phyloP scores from a whole-genome alignment of 1,284 basidiomycete genomes.

The Trametes sp. region DNA sequence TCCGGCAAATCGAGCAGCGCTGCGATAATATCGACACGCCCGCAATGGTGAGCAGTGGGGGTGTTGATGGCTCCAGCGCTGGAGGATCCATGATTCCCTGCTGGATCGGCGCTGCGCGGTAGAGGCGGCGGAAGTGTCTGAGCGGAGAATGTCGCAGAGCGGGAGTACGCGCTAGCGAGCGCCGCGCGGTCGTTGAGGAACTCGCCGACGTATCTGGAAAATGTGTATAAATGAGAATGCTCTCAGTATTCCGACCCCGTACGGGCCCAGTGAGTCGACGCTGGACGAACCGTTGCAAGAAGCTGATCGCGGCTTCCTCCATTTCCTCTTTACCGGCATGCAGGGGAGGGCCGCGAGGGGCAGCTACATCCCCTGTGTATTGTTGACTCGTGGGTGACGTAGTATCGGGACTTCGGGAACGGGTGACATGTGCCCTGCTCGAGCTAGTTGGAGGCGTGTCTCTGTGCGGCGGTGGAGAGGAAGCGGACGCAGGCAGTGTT shows the following conservation, averaged over 20 bases:
- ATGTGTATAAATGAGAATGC: neutral
- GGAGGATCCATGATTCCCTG: too few relatives aligned
- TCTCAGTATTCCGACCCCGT: neutral
- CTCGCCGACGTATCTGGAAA: slow-evolving; percentile 33
- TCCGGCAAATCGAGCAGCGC: slow-evolving; percentile 35
- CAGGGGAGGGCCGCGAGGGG: too few relatives aligned
- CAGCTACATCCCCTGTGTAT: too few relatives aligned
- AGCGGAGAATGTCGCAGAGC: slow-evolving; percentile 32
- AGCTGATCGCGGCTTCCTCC: slow-evolving; percentile 31
- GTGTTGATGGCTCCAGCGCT: neutral
- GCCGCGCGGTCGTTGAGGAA: slow-evolving; percentile 36
- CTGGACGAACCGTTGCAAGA: slow-evolving; percentile 31
- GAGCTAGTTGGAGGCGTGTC: too few relatives aligned
- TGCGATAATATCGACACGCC: slow-evolving; percentile 30
- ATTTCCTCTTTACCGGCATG: slow-evolving; percentile 13
- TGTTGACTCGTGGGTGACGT: too few relatives aligned
- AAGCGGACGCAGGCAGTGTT: neutral
- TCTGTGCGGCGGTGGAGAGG: too few relatives aligned
- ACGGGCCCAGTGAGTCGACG: neutral
- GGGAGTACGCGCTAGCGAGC: slow-evolving; percentile 38
- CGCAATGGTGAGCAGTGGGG: slow-evolving; percentile 9
- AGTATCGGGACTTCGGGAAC: too few relatives aligned
- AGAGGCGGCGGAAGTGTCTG: slow-evolving; percentile 5
- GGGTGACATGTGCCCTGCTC: too few relatives aligned
- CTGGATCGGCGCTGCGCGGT: too few relatives aligned